These are phyloP conservation scores for Rhododendron simsii DNA, from an alignment of 148 eudicot species.

Conservation along the genomic window DNA sequence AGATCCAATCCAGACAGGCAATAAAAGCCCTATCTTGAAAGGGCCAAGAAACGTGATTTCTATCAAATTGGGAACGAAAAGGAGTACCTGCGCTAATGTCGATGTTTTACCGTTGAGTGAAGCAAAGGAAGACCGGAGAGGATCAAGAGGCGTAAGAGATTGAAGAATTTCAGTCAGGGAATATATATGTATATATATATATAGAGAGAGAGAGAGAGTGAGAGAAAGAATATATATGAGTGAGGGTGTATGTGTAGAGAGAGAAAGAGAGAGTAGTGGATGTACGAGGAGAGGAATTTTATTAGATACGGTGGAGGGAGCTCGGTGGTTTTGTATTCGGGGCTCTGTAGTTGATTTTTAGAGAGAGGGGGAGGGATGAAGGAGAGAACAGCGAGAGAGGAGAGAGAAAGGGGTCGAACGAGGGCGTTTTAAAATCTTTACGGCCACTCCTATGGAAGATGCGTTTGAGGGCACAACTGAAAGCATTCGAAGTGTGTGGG, in stretches of 20 bases:
- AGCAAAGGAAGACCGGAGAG: slow-evolving; percentile 23
- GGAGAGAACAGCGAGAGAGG: not conserved
- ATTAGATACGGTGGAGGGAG: slow-evolving; percentile 18
- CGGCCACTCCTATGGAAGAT: slow-evolving; percentile 3
- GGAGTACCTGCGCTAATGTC: slow-evolving; percentile 27
- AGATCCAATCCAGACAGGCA: slow-evolving; percentile 46
- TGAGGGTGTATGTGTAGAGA: not conserved
- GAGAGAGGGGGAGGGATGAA: not conserved
- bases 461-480: not conserved
- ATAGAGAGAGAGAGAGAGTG: not conserved
- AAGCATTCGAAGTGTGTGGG: not conserved
- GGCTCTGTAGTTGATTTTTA: not conserved
- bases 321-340: slow-evolving; percentile 16
- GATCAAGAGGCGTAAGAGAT: slow-evolving; percentile 8
- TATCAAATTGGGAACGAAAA: not conserved
- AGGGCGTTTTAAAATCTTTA: slow-evolving; percentile 20
- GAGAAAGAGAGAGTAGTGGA: not conserved
- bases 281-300: not conserved
- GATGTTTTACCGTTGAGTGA: slow-evolving; percentile 8
- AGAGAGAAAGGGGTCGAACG: not conserved
- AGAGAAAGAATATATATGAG: not conserved
- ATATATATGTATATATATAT: not conserved
- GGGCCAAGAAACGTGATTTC: slow-evolving; percentile 8
- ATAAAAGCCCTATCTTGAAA: slow-evolving; percentile 18
- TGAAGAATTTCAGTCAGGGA: not conserved